phyloP scores from a whole-genome alignment of 2,329 filamentous ascomycete species.

The Alternaria sp. region DNA sequence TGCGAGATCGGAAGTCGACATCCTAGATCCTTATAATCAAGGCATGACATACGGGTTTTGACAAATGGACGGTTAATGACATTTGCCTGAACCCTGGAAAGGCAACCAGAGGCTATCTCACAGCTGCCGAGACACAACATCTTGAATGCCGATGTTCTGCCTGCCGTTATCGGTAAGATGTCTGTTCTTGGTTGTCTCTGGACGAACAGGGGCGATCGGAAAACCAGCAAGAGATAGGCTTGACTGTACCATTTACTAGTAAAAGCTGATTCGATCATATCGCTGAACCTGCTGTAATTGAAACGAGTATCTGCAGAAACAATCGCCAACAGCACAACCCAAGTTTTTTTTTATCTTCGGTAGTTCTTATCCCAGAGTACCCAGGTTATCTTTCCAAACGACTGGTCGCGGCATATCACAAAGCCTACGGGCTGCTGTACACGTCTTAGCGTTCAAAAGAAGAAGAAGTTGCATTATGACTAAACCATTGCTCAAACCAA shows the following conservation, averaged over 20 bases:
- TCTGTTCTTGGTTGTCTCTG: not conserved
- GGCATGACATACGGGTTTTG: not conserved
- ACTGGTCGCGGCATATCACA: not conserved
- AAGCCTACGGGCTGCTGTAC: not conserved
- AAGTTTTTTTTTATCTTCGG: not conserved
- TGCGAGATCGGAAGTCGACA: not conserved
- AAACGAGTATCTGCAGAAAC: not conserved
- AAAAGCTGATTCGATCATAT: not conserved
- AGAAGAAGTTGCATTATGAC: not conserved
- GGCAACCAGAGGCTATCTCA: too few relatives aligned
- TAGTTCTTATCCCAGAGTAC: too few relatives aligned
- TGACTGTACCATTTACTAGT: not conserved
- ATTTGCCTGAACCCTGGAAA: not conserved
- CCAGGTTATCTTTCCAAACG: not conserved
- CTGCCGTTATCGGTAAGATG: not conserved
- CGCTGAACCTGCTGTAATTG: not conserved
- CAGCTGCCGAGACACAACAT: not conserved
- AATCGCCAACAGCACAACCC: not conserved
- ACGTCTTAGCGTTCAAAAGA: not conserved
- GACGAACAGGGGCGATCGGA: not conserved
- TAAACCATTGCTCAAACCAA: conserved; percentile 3
- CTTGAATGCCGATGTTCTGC: not conserved
- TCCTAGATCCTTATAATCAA: not conserved
- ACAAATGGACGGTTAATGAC: not conserved
- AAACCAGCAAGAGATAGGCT: not conserved